Percentiles rank a stretch among this genome's conserved stretches.
phyloP scores from a whole-genome alignment of 306 rosid species.

The Trichosanthes cucumerina region DNA sequence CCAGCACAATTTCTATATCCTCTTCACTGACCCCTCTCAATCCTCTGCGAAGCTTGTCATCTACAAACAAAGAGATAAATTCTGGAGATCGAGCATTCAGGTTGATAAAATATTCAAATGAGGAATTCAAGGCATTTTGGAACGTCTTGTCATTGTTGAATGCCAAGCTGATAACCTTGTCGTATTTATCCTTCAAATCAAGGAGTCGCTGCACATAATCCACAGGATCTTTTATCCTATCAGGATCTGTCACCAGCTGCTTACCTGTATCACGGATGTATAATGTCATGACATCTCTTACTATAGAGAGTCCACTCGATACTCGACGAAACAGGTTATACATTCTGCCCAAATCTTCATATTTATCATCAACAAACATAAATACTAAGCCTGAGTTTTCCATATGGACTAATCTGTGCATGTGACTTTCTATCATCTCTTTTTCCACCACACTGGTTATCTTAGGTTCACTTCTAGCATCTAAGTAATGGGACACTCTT shows the following conservation, averaged over 20 bases:
- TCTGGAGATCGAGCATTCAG: constrained; percentile 67
- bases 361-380: constrained; percentile 71
- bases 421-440: constrained; percentile 78
- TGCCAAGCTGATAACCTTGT: constrained; percentile 48
- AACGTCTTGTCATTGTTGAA: constrained; percentile 83
- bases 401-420: constrained; percentile 69
- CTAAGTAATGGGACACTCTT: constrained; percentile 84
- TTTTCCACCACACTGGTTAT: constrained; percentile 62
- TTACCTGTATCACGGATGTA: constrained; percentile 62
- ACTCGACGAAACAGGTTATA: constrained; percentile 66
- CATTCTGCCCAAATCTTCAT: constrained; percentile 72
- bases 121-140: constrained; percentile 85
- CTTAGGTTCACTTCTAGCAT: constrained; percentile 52
- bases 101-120: constrained; percentile 70
- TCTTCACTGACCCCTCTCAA: constrained; percentile 83
- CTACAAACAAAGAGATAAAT: constrained; percentile 74
- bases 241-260: constrained; percentile 76
- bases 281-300: constrained; percentile 70
- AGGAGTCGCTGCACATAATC: constrained; percentile 76
- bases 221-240: constrained; percentile 71
- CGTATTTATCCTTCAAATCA: constrained; percentile 74
- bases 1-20: constrained; percentile 75
- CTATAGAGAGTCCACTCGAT: constrained; percentile 36
- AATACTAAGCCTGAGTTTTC: constrained; percentile 70
- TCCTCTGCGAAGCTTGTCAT: constrained; percentile 73